phyloP scores from a whole-genome alignment of 768 basidiomycete genomes.

The Lactifluus echinatus region DNA sequence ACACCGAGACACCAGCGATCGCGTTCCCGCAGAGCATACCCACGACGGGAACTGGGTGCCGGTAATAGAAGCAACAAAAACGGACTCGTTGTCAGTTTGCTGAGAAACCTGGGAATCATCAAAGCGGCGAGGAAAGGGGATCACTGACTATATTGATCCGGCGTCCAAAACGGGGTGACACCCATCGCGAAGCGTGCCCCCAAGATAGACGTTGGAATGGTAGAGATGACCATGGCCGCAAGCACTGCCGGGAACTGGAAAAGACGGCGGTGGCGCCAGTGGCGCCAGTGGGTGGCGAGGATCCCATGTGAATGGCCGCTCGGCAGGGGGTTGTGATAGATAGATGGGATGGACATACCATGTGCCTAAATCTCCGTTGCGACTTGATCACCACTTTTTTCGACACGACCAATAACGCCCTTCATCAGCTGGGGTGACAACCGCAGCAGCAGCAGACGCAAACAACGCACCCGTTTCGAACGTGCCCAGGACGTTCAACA shows the following conservation, averaged over 20 bases:
- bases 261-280: neutral
- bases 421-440: too few species aligned
- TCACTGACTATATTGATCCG: conserved; percentile 61
- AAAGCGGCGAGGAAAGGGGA: neutral
- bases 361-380: conserved; percentile 58
- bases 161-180: conserved; percentile 72
- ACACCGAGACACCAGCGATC: conserved; percentile 67
- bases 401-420: neutral
- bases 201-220: conserved; percentile 70
- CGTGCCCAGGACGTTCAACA: conserved; percentile 71
- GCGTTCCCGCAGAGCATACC: conserved; percentile 83
- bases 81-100: neutral
- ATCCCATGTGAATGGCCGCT: neutral
- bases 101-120: too few species aligned
- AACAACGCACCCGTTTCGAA: conserved; percentile 67
- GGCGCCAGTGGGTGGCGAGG: too few species aligned
- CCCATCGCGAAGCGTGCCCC: conserved; percentile 72
- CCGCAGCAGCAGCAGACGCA: too few species aligned
- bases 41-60: conserved; percentile 56
- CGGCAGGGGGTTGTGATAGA: neutral
- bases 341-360: conserved; percentile 40
- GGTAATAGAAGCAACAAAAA: too few species aligned
- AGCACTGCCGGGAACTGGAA: conserved; percentile 58
- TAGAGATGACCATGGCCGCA: conserved; percentile 61
- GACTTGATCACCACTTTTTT: conserved; percentile 67